Conservation (phyloP, 2,329 filamentous ascomycete species). For the Boeremia exigua region DNA sequence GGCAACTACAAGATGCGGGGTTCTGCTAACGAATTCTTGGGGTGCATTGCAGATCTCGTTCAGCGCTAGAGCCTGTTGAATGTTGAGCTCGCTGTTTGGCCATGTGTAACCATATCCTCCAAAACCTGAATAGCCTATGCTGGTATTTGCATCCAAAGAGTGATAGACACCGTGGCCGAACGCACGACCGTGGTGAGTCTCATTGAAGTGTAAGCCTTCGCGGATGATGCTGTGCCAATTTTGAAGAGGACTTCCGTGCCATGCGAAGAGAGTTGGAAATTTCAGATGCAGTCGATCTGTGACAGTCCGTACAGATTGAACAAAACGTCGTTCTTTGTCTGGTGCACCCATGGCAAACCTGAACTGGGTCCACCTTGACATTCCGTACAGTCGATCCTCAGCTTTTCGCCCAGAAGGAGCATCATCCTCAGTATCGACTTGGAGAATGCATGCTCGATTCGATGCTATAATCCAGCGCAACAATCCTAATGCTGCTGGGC, state of each 20-base stretch:
- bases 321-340: constrained; percentile 83
- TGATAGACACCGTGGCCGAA: constrained; percentile 86
- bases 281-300: constrained; percentile 48
- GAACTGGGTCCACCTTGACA: constrained; percentile 77
- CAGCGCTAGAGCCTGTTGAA: constrained; percentile 69
- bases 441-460: constrained; percentile 84
- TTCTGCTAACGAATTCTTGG: constrained; percentile 60
- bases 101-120: constrained; percentile 53
- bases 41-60: constrained; percentile 86
- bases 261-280: constrained; percentile 79
- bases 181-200: constrained; percentile 68
- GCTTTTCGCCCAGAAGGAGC: constrained; percentile 36
- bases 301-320: constrained; percentile 63
- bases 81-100: constrained; percentile 70
- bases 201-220: constrained; percentile 76
- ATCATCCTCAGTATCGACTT: constrained; percentile 62
- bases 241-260: constrained; percentile 76
- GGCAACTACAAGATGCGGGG: constrained; percentile 73
- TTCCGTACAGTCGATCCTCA: constrained; percentile 65
- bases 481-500: constrained; percentile 69
- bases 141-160: constrained; percentile 64
- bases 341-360: constrained; percentile 86
- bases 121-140: constrained; percentile 56
- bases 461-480: constrained; percentile 90
- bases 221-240: constrained; percentile 95